Evolutionary conservation across 495 filamentous ascomycete species (phyloP), one percentile per base, ranked within the genome.

Genomic region (Opeltia flavorubescens): DNA sequence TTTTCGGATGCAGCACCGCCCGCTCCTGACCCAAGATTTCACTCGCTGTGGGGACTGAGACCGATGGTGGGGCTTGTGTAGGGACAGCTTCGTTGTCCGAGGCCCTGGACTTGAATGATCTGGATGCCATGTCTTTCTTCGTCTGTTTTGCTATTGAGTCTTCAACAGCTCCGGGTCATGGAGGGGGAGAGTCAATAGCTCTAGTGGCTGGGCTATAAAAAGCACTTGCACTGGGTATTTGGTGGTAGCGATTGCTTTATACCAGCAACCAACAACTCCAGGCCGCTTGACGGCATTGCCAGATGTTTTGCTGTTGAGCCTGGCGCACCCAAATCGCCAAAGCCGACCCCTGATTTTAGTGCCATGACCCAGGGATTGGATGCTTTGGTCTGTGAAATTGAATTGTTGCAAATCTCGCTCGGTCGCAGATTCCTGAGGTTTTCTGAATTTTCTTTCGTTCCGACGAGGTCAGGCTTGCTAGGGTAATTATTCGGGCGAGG

Each of bases 401-500:
- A 98, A 95, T 49, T 87, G 72, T 20, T 76, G 57, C 3, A 96
- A 67, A 47, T 96, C 88, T 54, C 78, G 66, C 39, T 89, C 82
- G 0, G 84, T 89, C 0, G 89, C 93, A 34, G 76, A 80, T 41
- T 85, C 78, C 48, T 84, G 74, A 21, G 76, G 80, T 57, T 77
- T 81, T 27, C 84, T 77, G 60, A 84, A 89, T 56, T 94, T 95
- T 51, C 93, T 76, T 70, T 98, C 91, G 80, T 88, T 96, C 60
- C 96, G 91, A 62, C 93, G 95, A n/a, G n/a, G n/a, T n/a, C n/a
- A n/a, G n/a, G n/a, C n/a, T n/a, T n/a, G n/a, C n/a, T n/a, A n/a
- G n/a, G n/a, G n/a, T n/a, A n/a, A n/a, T n/a, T n/a, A n/a, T n/a
- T n/a, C n/a, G n/a, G n/a, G n/a, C n/a, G n/a, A n/a, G n/a, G n/a